Evolutionary conservation across 139 green algal species (phyloP).

Genomic region (Closterium sp.): DNA sequence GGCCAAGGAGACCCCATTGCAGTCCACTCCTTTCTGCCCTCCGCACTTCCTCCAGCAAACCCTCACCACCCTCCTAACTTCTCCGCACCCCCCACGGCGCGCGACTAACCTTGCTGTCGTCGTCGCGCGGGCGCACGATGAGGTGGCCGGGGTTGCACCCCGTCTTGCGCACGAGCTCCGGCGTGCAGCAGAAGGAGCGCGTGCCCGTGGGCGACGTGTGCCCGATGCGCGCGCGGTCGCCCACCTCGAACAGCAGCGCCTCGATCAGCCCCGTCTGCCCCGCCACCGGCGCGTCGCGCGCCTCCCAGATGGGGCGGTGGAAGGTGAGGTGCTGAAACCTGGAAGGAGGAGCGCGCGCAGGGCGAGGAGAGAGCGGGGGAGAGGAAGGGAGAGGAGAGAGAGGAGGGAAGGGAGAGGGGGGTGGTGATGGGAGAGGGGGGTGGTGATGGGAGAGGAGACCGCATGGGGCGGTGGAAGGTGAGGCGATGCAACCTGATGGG

Average conservation of each 20-base stretch:
- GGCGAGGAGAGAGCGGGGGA: neutral
- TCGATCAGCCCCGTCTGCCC: slow-evolving; percentile 61
- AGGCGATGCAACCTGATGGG: too few relatives aligned
- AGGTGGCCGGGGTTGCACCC: slow-evolving; percentile 56
- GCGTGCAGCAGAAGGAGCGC: slow-evolving; percentile 63
- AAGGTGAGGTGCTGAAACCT: slow-evolving; percentile 62
- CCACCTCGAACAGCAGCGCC: slow-evolving; percentile 66
- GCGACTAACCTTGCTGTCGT: slow-evolving; percentile 14
- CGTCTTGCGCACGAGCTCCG: slow-evolving; percentile 57
- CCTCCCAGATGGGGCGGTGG: slow-evolving; percentile 42
- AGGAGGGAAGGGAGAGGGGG: too few relatives aligned
- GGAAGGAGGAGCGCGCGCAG: neutral
- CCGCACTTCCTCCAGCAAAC: too few relatives aligned
- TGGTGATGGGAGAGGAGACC: too few relatives aligned
- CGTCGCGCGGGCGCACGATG: slow-evolving; percentile 56
- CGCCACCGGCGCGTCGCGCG: slow-evolving; percentile 46
- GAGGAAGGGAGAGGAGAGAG: neutral
- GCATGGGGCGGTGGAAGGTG: too few relatives aligned
- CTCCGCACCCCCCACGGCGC: neutral
- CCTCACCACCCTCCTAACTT: neutral
- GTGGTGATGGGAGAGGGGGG: too few relatives aligned
- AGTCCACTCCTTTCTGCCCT: neutral
- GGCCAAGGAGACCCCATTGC: too few relatives aligned
- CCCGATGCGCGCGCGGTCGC: slow-evolving; percentile 59
- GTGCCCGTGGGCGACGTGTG: slow-evolving; percentile 46